These are phyloP conservation scores for Aspergillus awamori DNA, from an alignment of 2,329 filamentous ascomycete species.

Conservation along the genomic window DNA sequence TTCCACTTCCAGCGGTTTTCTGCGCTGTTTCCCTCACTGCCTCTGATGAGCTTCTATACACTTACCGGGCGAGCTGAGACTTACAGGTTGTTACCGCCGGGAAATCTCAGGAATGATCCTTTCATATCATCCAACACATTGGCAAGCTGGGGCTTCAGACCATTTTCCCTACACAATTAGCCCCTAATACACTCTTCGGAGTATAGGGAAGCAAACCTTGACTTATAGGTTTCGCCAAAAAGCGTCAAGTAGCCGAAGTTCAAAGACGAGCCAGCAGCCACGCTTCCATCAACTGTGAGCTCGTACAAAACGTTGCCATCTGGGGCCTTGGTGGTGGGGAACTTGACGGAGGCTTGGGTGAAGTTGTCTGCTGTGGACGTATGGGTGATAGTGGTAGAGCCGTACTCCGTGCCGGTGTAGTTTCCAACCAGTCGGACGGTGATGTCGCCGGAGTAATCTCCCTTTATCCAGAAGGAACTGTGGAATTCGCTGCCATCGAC, in stretches of 20 bases:
- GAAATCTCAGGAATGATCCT: slow-evolving; percentile 63
- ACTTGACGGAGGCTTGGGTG: slow-evolving; percentile 21
- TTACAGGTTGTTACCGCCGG: slow-evolving; percentile 64
- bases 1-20: slow-evolving; percentile 53
- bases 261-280: slow-evolving; percentile 18
- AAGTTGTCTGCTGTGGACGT: slow-evolving; percentile 19
- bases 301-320: slow-evolving; percentile 21
- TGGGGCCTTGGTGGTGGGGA: slow-evolving; percentile 20
- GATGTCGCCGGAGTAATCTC: slow-evolving; percentile 21
- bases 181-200: not conserved
- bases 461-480: slow-evolving; percentile 30
- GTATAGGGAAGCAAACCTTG: not conserved
- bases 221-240: slow-evolving; percentile 24
- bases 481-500: slow-evolving; percentile 26
- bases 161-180: slow-evolving; percentile 48
- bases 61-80: slow-evolving; percentile 15
- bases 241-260: slow-evolving; percentile 25
- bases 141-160: slow-evolving; percentile 58
- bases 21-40: slow-evolving; percentile 26
- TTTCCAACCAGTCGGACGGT: slow-evolving; percentile 24
- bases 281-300: slow-evolving; percentile 18
- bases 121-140: slow-evolving; percentile 57
- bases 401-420: slow-evolving; percentile 22
- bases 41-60: slow-evolving; percentile 1
- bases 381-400: slow-evolving; percentile 19